Percentiles rank a stretch among this genome's conserved stretches.
Conservation (phyloP, 78 protist species). For the Mantamonas sphyraenae region DNA sequence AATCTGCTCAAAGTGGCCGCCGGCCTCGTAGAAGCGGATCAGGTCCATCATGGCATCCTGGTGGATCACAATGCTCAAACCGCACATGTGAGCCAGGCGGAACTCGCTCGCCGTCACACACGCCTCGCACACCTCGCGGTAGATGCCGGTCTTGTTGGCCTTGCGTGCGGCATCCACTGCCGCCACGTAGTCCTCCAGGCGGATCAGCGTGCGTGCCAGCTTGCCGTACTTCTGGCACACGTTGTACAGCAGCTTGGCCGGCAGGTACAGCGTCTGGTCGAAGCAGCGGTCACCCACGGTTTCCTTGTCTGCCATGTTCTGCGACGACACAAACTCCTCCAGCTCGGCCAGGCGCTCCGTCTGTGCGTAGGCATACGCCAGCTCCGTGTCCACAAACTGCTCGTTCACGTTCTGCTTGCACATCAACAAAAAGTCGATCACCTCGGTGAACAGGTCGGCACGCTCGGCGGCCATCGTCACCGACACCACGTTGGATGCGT, state of each 20-base stretch:
- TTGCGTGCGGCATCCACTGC: constrained; percentile 99
- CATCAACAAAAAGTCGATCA: constrained; percentile 87
- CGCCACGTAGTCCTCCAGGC: constrained; percentile 72
- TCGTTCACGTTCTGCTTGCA: constrained; percentile 82
- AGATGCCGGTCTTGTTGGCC: constrained; percentile 88
- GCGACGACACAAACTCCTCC: constrained; percentile 92
- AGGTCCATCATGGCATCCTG: constrained; percentile 88
- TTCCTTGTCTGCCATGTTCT: constrained; percentile 68
- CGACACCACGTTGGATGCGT: constrained; percentile 31
- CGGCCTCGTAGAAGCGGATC: constrained; percentile 71
- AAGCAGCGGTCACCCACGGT: constrained; percentile 95
- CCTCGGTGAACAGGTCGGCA: constrained; percentile 48
- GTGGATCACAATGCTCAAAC: constrained; percentile 85
- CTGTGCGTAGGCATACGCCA: constrained; percentile 89
- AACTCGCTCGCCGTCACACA: constrained; percentile 94
- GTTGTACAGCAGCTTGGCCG: constrained; percentile 92
- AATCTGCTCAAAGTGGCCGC: constrained; percentile 88
- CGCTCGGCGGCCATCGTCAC: constrained; percentile 60
- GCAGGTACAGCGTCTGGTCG: constrained; percentile 81
- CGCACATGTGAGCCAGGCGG: constrained; percentile 96
- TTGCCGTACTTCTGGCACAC: constrained; percentile 75
- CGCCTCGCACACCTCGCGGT: constrained; percentile 94
- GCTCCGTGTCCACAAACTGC: constrained; percentile 88
- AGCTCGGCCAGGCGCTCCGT: constrained; percentile 87
- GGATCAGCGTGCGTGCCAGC: constrained; percentile 89